Percentiles rank a stretch among this genome's conserved stretches.
Conservation (phyloP, 2,329 filamentous ascomycete species). For the Ceratocystis destructans region DNA sequence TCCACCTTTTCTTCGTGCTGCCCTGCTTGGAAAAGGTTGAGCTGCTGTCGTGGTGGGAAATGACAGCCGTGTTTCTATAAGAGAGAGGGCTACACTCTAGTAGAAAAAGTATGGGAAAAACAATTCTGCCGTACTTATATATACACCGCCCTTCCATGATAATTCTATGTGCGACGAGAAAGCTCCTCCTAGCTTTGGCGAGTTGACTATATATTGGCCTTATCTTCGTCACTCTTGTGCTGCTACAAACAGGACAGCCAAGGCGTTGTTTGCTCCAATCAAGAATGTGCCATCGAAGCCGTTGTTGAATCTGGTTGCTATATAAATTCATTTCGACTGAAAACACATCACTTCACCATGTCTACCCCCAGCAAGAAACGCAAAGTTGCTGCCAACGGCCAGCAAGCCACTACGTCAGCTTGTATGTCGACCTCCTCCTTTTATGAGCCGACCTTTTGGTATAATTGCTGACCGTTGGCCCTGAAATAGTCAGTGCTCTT, state of each 20-base stretch:
- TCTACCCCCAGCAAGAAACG: slow-evolving; percentile 15
- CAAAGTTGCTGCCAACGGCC: slow-evolving; percentile 5
- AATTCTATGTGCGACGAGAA: neutral
- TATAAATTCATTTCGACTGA: neutral
- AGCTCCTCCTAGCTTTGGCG: too few relatives aligned
- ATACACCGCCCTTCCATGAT: slow-evolving; percentile 10
- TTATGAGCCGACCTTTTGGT: neutral
- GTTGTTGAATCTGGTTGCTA: neutral
- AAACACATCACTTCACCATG: neutral
- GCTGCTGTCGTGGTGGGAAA: neutral
- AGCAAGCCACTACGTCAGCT: slow-evolving; percentile 10
- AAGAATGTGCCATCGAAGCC: neutral
- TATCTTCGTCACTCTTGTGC: too few relatives aligned
- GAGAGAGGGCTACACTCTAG: neutral
- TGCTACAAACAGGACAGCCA: neutral
- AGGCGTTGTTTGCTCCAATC: neutral
- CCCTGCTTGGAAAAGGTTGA: neutral
- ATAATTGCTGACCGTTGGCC: neutral
- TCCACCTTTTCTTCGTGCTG: neutral
- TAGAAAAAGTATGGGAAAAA: neutral
- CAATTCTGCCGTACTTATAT: slow-evolving; percentile 8
- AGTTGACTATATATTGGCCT: too few relatives aligned
- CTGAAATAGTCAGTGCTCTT: slow-evolving; percentile 16
- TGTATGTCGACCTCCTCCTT: slow-evolving; percentile 10
- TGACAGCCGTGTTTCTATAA: slow-evolving; percentile 1